phyloP scores from a whole-genome alignment of 148 eudicot genomes.

The Cornus controversa region DNA sequence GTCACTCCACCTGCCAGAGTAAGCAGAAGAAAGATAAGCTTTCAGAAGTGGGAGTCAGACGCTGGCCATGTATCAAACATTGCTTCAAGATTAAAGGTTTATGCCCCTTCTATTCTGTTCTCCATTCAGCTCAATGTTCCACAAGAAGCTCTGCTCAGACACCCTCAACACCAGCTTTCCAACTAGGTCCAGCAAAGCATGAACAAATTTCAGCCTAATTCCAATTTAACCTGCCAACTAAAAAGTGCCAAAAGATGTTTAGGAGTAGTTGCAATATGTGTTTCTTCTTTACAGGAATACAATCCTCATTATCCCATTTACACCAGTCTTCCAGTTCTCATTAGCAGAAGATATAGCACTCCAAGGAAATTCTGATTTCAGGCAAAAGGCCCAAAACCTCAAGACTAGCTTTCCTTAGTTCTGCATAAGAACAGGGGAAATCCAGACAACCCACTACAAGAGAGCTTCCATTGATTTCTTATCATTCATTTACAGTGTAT shows the following conservation, averaged over 20 bases:
- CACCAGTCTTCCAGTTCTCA: background rate
- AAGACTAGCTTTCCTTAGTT: background rate
- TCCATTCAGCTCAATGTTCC: background rate
- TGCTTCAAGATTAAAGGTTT: background rate
- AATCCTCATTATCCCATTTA: background rate
- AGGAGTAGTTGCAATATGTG: too few relatives aligned
- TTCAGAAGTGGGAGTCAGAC: background rate
- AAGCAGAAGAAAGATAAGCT: background rate
- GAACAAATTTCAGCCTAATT: background rate
- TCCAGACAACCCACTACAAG: background rate
- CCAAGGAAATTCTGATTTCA: background rate
- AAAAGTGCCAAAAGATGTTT: too few relatives aligned
- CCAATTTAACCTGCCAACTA: too few relatives aligned
- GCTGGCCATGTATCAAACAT: background rate
- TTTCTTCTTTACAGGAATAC: background rate
- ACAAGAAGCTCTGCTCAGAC: background rate
- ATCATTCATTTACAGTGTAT: background rate
- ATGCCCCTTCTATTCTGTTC: background rate
- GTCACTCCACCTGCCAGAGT: too few relatives aligned
- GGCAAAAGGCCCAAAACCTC: background rate
- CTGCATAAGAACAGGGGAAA: background rate
- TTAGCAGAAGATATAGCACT: background rate
- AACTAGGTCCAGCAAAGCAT: background rate
- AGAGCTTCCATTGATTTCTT: background rate
- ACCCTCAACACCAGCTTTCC: background rate